phyloP scores from a whole-genome alignment of 306 rosid genomes.

The Datisca glomerata region DNA sequence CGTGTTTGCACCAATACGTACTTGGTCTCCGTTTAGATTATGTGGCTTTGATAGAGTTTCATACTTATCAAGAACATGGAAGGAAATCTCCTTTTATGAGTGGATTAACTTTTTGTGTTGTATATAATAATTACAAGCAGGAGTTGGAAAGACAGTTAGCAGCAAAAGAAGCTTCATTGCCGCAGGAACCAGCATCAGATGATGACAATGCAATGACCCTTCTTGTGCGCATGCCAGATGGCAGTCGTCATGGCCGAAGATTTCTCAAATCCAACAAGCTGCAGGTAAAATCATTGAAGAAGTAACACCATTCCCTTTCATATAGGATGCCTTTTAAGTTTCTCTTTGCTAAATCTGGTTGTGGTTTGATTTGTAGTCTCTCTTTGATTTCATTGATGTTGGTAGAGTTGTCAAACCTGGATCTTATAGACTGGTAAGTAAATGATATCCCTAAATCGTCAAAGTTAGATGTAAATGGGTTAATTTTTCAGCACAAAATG shows the following conservation, averaged over 20 bases:
- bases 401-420: slow-evolving; percentile 72
- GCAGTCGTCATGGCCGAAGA: slow-evolving; percentile 86
- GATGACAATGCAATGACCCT: slow-evolving; percentile 70
- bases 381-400: slow-evolving; percentile 77
- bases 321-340: not conserved
- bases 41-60: too few relatives aligned
- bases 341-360: slow-evolving; percentile 13
- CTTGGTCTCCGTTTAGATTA: too few relatives aligned
- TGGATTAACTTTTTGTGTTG: too few relatives aligned
- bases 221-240: slow-evolving; percentile 89
- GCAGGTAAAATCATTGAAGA: slow-evolving; percentile 35
- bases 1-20: too few relatives aligned
- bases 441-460: too few relatives aligned
- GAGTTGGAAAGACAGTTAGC: slow-evolving; percentile 70
- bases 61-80: too few relatives aligned
- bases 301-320: not conserved
- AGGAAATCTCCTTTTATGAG: too few relatives aligned
- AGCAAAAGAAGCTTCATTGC: slow-evolving; percentile 68
- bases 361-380: slow-evolving; percentile 43
- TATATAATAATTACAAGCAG: slow-evolving; percentile 29
- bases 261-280: slow-evolving; percentile 76
- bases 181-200: slow-evolving; percentile 64
- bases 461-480: too few relatives aligned
- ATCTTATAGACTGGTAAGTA: slow-evolving; percentile 81
- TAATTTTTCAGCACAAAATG: too few relatives aligned